These are phyloP conservation scores for Mikania micrantha DNA, from an alignment of 129 eudicot species.

Conservation along the genomic window DNA sequence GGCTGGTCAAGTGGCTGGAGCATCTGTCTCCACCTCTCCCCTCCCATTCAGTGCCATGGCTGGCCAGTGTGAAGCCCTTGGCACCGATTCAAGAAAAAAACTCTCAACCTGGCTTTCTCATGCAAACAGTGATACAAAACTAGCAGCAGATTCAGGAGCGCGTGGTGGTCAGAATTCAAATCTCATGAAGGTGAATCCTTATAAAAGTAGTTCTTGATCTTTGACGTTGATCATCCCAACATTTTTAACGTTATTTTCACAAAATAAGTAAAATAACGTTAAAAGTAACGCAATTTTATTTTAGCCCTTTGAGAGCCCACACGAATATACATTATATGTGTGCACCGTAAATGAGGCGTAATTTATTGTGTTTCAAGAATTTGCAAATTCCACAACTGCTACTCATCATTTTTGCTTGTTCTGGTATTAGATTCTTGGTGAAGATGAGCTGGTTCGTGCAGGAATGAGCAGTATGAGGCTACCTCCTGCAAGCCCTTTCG, in stretches of 20 bases:
- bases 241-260: too few species aligned
- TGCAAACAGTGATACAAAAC: constrained; percentile 37
- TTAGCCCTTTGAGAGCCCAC: too few species aligned
- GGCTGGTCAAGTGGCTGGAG: constrained; percentile 98
- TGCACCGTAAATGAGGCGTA: too few species aligned
- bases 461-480: constrained; percentile 48
- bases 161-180: constrained; percentile 21
- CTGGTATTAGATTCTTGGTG: constrained; percentile 41
- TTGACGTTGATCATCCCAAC: too few species aligned
- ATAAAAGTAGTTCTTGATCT: neutral
- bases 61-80: constrained; percentile 88
- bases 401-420: constrained; percentile 3
- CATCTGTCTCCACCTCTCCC: constrained; percentile 89
- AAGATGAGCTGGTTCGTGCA: constrained; percentile 24
- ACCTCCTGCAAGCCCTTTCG: constrained; percentile 99
- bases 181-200: constrained; percentile 35
- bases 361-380: neutral
- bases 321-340: too few species aligned
- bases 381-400: neutral
- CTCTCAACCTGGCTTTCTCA: constrained; percentile 73
- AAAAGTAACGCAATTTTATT: too few species aligned
- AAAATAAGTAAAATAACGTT: too few species aligned
- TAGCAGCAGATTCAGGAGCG: constrained; percentile 11
- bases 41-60: constrained; percentile 91
- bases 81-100: constrained; percentile 79